These are phyloP conservation scores for Cichorium intybus DNA, from an alignment of 140 eudicot genomes.

Conservation along the genomic window DNA sequence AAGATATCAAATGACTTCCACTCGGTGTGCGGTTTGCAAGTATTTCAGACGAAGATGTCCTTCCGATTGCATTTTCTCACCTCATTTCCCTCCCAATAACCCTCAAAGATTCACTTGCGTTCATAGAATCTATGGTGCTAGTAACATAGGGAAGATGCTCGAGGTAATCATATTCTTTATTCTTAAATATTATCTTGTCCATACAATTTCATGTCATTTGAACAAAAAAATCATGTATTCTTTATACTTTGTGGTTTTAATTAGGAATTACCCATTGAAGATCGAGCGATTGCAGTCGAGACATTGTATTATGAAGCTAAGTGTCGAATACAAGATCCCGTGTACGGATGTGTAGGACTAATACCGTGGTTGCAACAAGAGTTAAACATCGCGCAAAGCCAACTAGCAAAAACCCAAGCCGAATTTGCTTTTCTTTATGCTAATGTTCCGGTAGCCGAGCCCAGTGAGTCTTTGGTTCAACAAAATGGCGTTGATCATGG, in stretches of 20 bases:
- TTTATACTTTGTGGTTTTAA: neutral
- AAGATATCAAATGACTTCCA: slow-evolving; percentile 26
- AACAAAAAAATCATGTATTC: neutral
- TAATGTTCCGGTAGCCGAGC: neutral
- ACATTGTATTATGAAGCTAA: slow-evolving; percentile 55
- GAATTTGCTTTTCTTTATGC: slow-evolving; percentile 33
- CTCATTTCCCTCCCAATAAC: slow-evolving; percentile 54
- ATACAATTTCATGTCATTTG: neutral
- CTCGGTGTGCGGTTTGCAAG: slow-evolving; percentile 67
- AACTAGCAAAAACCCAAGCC: slow-evolving; percentile 39
- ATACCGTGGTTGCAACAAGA: slow-evolving; percentile 42
- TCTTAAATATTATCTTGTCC: neutral
- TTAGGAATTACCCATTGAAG: slow-evolving; percentile 37
- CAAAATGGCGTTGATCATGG: slow-evolving; percentile 3
- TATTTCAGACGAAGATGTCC: slow-evolving; percentile 59
- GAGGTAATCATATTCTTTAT: slow-evolving; percentile 27
- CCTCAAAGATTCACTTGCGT: slow-evolving; percentile 47
- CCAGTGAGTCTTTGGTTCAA: slow-evolving; percentile 6
- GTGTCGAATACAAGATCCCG: slow-evolving; percentile 52
- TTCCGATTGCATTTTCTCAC: slow-evolving; percentile 52
- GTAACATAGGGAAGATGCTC: slow-evolving; percentile 57
- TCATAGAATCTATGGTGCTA: slow-evolving; percentile 68
- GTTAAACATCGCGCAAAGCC: slow-evolving; percentile 36
- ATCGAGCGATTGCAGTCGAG: slow-evolving; percentile 43
- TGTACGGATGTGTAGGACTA: slow-evolving; percentile 58